These are phyloP conservation scores for Epichloe baconii DNA, from an alignment of 2,329 filamentous ascomycete genomes.

Conservation along the genomic window DNA sequence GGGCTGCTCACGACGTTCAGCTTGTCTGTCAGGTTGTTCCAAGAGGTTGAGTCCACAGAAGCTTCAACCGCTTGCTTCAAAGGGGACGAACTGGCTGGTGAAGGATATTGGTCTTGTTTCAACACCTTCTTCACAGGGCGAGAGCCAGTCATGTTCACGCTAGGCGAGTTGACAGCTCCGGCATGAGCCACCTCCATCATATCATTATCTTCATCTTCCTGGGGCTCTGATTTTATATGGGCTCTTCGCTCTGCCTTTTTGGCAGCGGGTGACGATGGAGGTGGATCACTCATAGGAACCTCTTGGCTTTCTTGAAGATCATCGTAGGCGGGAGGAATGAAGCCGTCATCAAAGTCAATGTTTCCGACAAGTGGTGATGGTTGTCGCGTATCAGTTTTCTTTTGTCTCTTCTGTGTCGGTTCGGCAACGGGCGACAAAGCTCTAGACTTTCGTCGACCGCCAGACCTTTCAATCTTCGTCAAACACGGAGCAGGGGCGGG, in stretches of 20 bases:
- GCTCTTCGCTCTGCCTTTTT: constrained; percentile 64
- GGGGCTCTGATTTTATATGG: constrained; percentile 33
- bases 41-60: constrained; percentile 65
- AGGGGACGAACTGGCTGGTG: constrained; percentile 67
- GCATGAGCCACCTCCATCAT: constrained; percentile 79
- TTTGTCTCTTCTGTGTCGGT: constrained; percentile 42
- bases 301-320: constrained; percentile 32
- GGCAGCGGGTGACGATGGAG: constrained; percentile 75
- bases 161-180: constrained; percentile 52
- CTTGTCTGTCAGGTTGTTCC: constrained; percentile 77
- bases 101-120: constrained; percentile 53
- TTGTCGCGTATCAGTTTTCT: constrained; percentile 35
- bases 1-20: constrained; percentile 76
- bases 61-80: constrained; percentile 38
- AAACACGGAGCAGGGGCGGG: constrained; percentile 39
- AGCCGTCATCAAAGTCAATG: constrained; percentile 42
- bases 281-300: constrained; percentile 72
- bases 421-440: constrained; percentile 61
- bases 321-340: constrained; percentile 52
- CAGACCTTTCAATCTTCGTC: constrained; percentile 54
- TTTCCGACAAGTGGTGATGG: constrained; percentile 29
- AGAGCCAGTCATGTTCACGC: constrained; percentile 74
- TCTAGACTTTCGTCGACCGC: constrained; percentile 65
- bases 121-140: constrained; percentile 58
- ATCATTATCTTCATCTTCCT: constrained; percentile 64